phyloP scores from a whole-genome alignment of 306 rosid genomes.

The Arachis hypogaea region DNA sequence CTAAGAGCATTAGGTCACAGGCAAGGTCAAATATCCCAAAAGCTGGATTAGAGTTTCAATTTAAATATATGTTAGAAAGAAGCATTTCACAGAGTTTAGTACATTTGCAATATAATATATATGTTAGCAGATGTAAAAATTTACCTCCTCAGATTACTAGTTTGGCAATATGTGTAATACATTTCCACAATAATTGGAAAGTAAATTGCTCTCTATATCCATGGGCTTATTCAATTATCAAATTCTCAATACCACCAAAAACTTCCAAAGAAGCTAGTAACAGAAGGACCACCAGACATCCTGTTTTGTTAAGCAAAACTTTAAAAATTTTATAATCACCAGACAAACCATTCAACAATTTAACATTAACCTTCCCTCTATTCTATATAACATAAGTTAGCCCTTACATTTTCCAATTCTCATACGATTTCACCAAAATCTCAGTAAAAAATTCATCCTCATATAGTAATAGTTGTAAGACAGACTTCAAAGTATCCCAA shows the following conservation, averaged over 20 bases:
- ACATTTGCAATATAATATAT: too few species aligned
- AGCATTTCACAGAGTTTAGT: neutral
- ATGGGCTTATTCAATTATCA: neutral
- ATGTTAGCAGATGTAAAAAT: neutral
- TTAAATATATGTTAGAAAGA: neutral
- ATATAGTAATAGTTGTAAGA: neutral
- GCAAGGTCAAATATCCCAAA: neutral
- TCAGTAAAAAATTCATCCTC: neutral
- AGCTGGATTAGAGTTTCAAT: neutral
- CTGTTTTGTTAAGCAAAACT: neutral
- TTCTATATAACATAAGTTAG: neutral
- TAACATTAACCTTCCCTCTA: neutral
- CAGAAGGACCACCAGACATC: neutral
- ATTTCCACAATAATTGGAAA: slow-evolving; percentile 1
- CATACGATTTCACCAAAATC: neutral
- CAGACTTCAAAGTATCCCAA: neutral
- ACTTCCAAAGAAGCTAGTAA: neutral
- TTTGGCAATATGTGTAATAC: neutral
- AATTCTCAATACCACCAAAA: slow-evolving; percentile 3
- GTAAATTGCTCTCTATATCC: neutral
- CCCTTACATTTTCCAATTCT: neutral
- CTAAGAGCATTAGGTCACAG: neutral
- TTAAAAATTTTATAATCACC: neutral
- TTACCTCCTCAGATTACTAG: neutral
- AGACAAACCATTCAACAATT: neutral